These are phyloP conservation scores for Odontarrhena argentea DNA, from an alignment of 345 rosid genomes.

Conservation along the genomic window DNA sequence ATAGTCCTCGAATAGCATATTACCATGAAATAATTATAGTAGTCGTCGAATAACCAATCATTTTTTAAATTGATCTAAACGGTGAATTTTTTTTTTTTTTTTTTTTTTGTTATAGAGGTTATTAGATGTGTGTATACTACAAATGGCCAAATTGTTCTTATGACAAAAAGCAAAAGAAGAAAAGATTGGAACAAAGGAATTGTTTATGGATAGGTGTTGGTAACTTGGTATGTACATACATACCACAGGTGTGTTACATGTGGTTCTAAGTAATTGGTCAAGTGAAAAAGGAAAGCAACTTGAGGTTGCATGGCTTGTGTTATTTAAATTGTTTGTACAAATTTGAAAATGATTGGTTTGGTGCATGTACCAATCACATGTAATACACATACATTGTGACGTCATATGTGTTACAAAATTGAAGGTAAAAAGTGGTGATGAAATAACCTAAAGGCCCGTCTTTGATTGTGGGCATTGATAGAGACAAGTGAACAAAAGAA, in stretches of 20 bases:
- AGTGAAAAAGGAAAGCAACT: slow-evolving; percentile 35
- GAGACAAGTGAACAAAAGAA: slow-evolving; percentile 38
- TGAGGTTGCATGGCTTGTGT: slow-evolving; percentile 44
- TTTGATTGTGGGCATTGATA: slow-evolving; percentile 39
- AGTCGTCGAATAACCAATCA: no score
- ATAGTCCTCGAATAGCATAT: no score
- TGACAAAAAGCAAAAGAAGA: no score
- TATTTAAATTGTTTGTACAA: slow-evolving; percentile 28
- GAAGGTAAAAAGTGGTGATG: slow-evolving; percentile 26
- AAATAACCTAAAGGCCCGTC: slow-evolving; percentile 33
- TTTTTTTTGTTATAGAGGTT: no score
- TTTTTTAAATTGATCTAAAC: no score
- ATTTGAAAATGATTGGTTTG: slow-evolving; percentile 44
- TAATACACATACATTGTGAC: slow-evolving; percentile 32
- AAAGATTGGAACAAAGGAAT: slow-evolving; percentile 3
- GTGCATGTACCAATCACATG: slow-evolving; percentile 38
- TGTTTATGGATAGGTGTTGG: slow-evolving; percentile 16
- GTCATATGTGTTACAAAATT: slow-evolving; percentile 27
- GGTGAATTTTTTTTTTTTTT: no score
- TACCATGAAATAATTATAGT: no score
- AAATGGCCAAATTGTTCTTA: no score
- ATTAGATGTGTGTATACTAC: no score
- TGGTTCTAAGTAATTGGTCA: slow-evolving; percentile 30
- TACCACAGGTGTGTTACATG: slow-evolving; percentile 29
- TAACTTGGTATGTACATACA: slow-evolving; percentile 1